phyloP scores from a whole-genome alignment of 352 stramenopile genomes.

The Thraustochytrium sp. region DNA sequence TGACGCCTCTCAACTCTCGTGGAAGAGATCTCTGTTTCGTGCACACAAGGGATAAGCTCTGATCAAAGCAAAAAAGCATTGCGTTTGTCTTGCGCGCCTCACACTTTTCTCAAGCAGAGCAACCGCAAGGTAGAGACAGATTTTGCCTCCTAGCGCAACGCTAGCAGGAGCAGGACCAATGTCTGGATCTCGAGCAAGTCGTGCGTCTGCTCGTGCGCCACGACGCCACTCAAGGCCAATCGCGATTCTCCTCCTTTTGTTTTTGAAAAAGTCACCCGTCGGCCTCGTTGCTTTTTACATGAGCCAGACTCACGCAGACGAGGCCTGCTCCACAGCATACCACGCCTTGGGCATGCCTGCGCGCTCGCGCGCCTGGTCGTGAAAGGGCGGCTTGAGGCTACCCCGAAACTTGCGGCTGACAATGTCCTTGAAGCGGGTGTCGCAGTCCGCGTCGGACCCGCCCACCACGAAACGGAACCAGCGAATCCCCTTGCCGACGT shows the following conservation, averaged over 20 bases:
- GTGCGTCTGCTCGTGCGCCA: background rate
- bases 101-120: background rate
- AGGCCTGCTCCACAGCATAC: slow-evolving; percentile 53
- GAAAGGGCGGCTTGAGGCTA: slow-evolving; percentile 60
- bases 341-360: slow-evolving; percentile 57
- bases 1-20: background rate
- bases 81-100: background rate
- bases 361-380: slow-evolving; percentile 56
- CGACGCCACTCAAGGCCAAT: background rate
- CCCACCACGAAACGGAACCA: slow-evolving; percentile 22
- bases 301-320: background rate
- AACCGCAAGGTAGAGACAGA: background rate
- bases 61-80: too few species aligned
- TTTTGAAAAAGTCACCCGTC: background rate
- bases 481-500: slow-evolving; percentile 39
- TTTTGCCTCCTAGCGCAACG: too few species aligned
- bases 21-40: too few species aligned
- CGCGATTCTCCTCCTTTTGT: background rate
- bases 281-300: background rate
- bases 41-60: too few species aligned
- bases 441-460: slow-evolving; percentile 49
- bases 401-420: slow-evolving; percentile 59
- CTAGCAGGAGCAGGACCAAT: too few species aligned
- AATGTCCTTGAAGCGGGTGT: slow-evolving; percentile 55
- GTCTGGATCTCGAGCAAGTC: too few species aligned